Evolutionary conservation across 139 green algal species (phyloP).

Genomic region (Chlamydomonas asymmetrica): DNA sequence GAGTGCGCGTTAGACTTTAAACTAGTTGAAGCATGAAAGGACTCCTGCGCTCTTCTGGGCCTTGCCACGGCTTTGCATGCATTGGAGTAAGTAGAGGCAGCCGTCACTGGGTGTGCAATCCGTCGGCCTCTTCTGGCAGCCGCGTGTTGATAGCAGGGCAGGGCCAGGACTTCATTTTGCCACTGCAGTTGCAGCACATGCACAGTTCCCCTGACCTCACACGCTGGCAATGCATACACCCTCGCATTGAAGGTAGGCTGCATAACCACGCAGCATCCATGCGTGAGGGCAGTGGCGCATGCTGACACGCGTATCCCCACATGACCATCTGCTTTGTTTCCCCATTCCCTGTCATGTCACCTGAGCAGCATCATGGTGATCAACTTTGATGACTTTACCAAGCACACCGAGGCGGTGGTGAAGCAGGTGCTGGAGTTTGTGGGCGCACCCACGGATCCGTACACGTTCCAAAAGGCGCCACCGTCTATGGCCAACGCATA

Average conservation of each 20-base stretch:
- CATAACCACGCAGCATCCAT: too few species aligned
- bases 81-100: background rate
- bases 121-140: background rate
- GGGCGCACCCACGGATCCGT: too few species aligned
- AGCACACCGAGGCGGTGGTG: slow-evolving; percentile 54
- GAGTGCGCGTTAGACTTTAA: background rate
- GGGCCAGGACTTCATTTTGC: too few species aligned
- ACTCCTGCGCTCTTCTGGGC: background rate
- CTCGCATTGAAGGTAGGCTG: too few species aligned
- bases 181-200: too few species aligned
- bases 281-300: background rate
- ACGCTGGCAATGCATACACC: background rate
- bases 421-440: slow-evolving; percentile 64
- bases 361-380: slow-evolving; percentile 71
- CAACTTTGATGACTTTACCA: slow-evolving; percentile 67
- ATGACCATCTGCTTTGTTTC: background rate
- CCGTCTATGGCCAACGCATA: too few species aligned
- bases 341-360: background rate
- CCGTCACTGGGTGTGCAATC: background rate
- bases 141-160: too few species aligned
- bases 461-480: too few species aligned
- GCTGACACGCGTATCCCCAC: background rate
- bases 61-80: background rate
- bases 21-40: background rate
- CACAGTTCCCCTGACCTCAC: background rate